Conservation (phyloP, 805 yeast species). For the Sungouiella thailandica region DNA sequence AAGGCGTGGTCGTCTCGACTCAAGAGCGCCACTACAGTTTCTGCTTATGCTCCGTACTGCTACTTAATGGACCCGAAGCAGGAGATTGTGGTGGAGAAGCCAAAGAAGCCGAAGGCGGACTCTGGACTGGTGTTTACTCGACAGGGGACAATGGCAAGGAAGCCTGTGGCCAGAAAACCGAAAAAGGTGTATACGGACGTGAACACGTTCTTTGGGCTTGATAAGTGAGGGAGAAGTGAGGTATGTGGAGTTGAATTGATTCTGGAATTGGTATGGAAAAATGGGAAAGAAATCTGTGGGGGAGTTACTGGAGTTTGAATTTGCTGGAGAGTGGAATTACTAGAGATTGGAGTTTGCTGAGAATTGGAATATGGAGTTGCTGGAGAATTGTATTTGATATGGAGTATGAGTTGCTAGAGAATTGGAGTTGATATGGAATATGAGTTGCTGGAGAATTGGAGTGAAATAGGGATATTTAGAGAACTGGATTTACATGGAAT, state of each 20-base stretch:
- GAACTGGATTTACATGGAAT: too few species aligned
- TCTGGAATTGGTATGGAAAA: too few species aligned
- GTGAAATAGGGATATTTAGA: too few species aligned
- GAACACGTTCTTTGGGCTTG: slow-evolving; percentile 15
- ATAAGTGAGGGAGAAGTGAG: slow-evolving; percentile 3
- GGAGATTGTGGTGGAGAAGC: slow-evolving; percentile 1
- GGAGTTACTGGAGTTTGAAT: too few species aligned
- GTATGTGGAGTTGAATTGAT: background rate
- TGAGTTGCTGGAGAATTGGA: too few species aligned
- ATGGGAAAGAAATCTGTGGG: too few species aligned
- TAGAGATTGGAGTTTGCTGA: too few species aligned
- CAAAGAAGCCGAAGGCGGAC: slow-evolving; percentile 1
- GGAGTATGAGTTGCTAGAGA: too few species aligned
- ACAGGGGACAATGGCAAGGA: background rate
- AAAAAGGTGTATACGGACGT: slow-evolving; percentile 6
- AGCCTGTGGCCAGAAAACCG: background rate
- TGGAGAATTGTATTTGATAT: too few species aligned
- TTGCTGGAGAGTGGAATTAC: too few species aligned
- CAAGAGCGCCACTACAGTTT: slow-evolving; percentile 5
- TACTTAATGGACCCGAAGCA: slow-evolving; percentile 9
- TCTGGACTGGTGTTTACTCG: slow-evolving; percentile 4
- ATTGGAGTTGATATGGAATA: too few species aligned
- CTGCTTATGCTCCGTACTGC: slow-evolving; percentile 7
- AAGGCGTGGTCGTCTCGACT: slow-evolving; percentile 14
- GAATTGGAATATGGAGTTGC: too few species aligned